Percentiles rank a stretch among this genome's conserved stretches.
Evolutionary conservation across 805 yeast genomes (phyloP).

Genomic region (Yarrowia keelungensis): DNA sequence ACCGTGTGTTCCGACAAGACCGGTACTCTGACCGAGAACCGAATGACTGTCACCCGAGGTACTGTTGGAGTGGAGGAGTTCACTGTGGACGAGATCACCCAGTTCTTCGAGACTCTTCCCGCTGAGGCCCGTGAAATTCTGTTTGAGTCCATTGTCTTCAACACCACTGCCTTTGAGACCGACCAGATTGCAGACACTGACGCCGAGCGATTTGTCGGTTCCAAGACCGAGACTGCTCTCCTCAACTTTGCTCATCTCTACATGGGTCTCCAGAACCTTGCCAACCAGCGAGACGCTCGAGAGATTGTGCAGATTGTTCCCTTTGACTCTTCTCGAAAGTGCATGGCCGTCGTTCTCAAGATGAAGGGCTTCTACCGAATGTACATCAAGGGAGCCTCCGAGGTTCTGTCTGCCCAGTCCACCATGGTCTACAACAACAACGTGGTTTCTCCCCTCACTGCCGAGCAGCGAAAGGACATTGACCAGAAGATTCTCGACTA

Average conservation of each 20-base stretch:
- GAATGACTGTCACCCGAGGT: slow-evolving; percentile 88
- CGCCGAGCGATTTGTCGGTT: slow-evolving; percentile 77
- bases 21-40: slow-evolving; percentile 93
- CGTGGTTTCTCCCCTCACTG: slow-evolving; percentile 17
- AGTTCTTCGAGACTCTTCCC: slow-evolving; percentile 40
- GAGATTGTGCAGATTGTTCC: slow-evolving; percentile 76
- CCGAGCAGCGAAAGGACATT: slow-evolving; percentile 44
- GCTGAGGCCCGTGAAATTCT: slow-evolving; percentile 46
- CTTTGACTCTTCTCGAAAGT: slow-evolving; percentile 89
- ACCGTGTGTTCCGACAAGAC: slow-evolving; percentile 97
- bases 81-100: slow-evolving; percentile 40
- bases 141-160: slow-evolving; percentile 68
- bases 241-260: slow-evolving; percentile 68
- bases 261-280: slow-evolving; percentile 57
- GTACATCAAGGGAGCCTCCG: slow-evolving; percentile 93
- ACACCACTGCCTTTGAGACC: slow-evolving; percentile 91
- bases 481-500: slow-evolving; percentile 58
- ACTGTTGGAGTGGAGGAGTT: slow-evolving; percentile 63
- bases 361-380: slow-evolving; percentile 60
- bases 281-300: slow-evolving; percentile 54
- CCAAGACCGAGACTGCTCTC: slow-evolving; percentile 93
- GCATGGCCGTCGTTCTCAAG: slow-evolving; percentile 82
- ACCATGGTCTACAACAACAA: slow-evolving; percentile 45
- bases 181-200: slow-evolving; percentile 48
- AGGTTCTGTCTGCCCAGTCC: slow-evolving; percentile 73